A percentile compares a stretch with the other conserved stretches of the same genome.
phyloP scores from a whole-genome alignment of 768 basidiomycete species.

The Sporobolomyces pararoseus region DNA sequence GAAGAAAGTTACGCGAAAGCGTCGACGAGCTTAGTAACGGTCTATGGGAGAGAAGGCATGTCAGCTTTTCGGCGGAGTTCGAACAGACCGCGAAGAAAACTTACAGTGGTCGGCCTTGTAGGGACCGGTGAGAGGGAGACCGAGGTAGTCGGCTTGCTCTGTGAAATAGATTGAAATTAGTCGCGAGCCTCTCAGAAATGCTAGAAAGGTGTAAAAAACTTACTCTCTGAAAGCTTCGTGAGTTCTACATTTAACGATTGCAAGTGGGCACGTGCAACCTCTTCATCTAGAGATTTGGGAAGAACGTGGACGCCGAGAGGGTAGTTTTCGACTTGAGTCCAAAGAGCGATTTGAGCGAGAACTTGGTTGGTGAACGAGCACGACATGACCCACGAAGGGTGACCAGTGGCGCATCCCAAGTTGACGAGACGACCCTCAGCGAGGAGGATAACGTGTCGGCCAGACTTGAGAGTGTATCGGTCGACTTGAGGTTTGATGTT shows the following conservation, averaged over 20 bases:
- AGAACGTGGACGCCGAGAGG: slow-evolving; percentile 97
- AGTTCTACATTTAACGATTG: slow-evolving; percentile 89
- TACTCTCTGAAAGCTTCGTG: slow-evolving; percentile 48
- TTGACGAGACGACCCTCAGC: slow-evolving; percentile 99
- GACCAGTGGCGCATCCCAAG: slow-evolving; percentile 97
- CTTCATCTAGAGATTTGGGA: slow-evolving; percentile 97
- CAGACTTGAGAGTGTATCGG: slow-evolving; percentile 85
- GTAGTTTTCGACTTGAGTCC: slow-evolving; percentile 76
- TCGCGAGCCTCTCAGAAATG: no score
- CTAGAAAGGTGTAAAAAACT: no score
- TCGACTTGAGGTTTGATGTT: slow-evolving; percentile 99
- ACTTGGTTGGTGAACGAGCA: slow-evolving; percentile 99
- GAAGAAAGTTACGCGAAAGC: background rate
- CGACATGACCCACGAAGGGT: slow-evolving; percentile 99
- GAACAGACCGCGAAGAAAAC: background rate
- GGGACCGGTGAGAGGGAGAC: slow-evolving; percentile 76
- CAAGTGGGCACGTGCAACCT: slow-evolving; percentile 95
- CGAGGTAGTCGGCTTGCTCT: slow-evolving; percentile 81
- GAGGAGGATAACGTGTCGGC: slow-evolving; percentile 93
- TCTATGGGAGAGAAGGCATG: background rate
- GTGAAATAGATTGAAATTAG: no score
- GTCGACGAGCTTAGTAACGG: slow-evolving; percentile 22
- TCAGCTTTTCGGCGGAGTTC: background rate
- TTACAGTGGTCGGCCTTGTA: slow-evolving; percentile 64
- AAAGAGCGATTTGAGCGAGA: slow-evolving; percentile 71